A percentile compares a stretch with the other conserved stretches of the same genome.
Conservation (phyloP, 805 yeast genomes). For the Yarrowia sp. region DNA sequence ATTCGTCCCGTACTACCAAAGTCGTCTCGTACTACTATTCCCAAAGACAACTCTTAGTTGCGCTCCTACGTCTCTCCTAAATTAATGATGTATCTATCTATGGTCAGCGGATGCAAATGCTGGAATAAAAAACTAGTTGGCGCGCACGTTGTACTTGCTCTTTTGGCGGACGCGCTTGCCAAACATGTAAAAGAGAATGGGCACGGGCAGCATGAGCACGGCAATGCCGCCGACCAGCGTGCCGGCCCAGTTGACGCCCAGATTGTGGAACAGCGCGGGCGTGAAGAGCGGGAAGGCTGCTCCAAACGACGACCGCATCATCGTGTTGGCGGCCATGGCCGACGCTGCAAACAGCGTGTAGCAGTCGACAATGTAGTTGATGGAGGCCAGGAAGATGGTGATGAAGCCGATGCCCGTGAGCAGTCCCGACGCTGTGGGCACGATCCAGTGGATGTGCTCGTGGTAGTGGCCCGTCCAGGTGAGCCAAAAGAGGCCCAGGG, state of each 20-base stretch:
- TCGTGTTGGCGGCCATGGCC: constrained; percentile 70
- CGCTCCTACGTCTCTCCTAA: no score
- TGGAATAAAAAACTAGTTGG: no score
- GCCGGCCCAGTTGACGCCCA: constrained; percentile 81
- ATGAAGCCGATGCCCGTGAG: constrained; percentile 68
- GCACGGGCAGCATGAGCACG: constrained; percentile 59
- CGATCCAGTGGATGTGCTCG: constrained; percentile 71
- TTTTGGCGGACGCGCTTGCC: constrained; percentile 56
- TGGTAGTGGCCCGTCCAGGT: constrained; percentile 84
- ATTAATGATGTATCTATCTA: no score
- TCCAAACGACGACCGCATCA: constrained; percentile 65
- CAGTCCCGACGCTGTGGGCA: constrained; percentile 65
- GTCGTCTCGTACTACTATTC: no score
- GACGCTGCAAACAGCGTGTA: constrained; percentile 74
- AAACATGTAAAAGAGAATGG: constrained; percentile 58
- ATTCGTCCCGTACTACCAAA: no score
- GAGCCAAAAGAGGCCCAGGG: constrained; percentile 80
- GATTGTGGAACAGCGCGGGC: constrained; percentile 60
- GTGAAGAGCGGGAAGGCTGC: constrained; percentile 74
- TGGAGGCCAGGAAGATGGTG: constrained; percentile 63
- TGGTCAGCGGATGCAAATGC: no score
- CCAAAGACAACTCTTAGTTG: no score
- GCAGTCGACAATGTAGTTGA: constrained; percentile 71
- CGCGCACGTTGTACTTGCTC: constrained; percentile 46
- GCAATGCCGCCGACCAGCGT: constrained; percentile 64